Evolutionary conservation across 257 asterid species (phyloP).

Genomic region (Craterostigma plantagineum): DNA sequence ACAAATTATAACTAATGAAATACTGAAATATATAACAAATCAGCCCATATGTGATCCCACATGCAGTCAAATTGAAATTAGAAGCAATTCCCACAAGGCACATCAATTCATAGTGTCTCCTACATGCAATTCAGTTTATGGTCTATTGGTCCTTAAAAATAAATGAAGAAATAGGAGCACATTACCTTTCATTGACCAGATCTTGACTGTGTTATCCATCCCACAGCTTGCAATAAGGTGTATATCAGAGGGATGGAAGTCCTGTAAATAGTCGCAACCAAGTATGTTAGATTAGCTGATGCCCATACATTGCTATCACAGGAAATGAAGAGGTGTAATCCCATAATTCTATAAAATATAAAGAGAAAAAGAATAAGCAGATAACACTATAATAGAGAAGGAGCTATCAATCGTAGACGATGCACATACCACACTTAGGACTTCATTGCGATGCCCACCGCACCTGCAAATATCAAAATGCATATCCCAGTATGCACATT

Average conservation of each 20-base stretch:
- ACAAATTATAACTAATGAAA: too few species aligned
- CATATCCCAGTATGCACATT: slow-evolving; percentile 95
- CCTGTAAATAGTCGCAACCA: slow-evolving; percentile 27
- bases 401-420: neutral
- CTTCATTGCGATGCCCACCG: slow-evolving; percentile 99
- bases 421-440: slow-evolving; percentile 77
- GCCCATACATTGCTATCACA: too few species aligned
- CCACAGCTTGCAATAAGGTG: slow-evolving; percentile 95
- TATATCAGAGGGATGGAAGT: slow-evolving; percentile 93
- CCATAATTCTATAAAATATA: too few species aligned
- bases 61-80: too few species aligned
- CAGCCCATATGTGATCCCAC: too few species aligned
- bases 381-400: neutral
- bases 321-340: too few species aligned
- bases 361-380: neutral
- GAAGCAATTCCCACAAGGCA: neutral
- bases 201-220: slow-evolving; percentile 94
- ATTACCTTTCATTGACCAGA: slow-evolving; percentile 96
- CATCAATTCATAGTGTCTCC: neutral
- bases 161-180: neutral
- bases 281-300: slow-evolving; percentile 9
- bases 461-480: slow-evolving; percentile 96
- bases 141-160: slow-evolving; percentile 3
- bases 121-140: slow-evolving; percentile 1
- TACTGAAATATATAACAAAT: too few species aligned